phyloP scores from a whole-genome alignment of 2,329 filamentous ascomycete species.

The Ascochyta clinopodiicola region DNA sequence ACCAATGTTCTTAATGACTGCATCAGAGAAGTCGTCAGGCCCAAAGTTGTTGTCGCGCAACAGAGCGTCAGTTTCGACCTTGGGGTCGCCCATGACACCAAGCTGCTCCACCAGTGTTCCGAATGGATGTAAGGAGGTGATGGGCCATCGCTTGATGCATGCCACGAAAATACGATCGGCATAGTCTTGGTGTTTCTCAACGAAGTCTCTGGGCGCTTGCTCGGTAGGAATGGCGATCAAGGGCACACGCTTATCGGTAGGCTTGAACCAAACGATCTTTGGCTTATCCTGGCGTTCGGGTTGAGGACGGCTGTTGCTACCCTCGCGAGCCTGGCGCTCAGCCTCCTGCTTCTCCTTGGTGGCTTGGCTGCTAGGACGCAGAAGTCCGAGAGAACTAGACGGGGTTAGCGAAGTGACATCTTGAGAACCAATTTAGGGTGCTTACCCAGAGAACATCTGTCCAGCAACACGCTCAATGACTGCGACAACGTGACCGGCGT shows the following conservation, averaged over 20 bases:
- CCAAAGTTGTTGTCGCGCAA: constrained; percentile 98
- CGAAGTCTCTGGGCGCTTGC: constrained; percentile 95
- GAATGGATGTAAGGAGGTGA: constrained; percentile 98
- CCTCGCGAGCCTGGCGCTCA: constrained; percentile 89
- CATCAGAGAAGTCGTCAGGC: constrained; percentile 96
- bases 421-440: background rate
- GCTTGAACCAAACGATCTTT: constrained; percentile 99
- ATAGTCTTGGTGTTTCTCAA: constrained; percentile 97
- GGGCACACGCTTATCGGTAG: constrained; percentile 97
- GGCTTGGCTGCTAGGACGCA: constrained; percentile 95
- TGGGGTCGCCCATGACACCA: constrained; percentile 95
- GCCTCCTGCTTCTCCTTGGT: constrained; percentile 99
- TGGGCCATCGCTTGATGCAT: constrained; percentile 99
- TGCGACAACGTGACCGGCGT: constrained; percentile 95
- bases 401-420: constrained; percentile 17
- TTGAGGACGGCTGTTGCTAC: constrained; percentile 72
- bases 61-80: constrained; percentile 96
- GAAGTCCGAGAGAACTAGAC: constrained; percentile 78
- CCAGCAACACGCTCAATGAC: constrained; percentile 96
- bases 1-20: constrained; percentile 89
- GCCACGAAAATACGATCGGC: constrained; percentile 98
- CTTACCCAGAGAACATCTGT: constrained; percentile 89
- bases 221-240: constrained; percentile 98
- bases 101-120: constrained; percentile 97
- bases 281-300: constrained; percentile 93